These are phyloP conservation scores for Claviceps arundinis DNA, from an alignment of 2,329 filamentous ascomycete species.

Conservation along the genomic window DNA sequence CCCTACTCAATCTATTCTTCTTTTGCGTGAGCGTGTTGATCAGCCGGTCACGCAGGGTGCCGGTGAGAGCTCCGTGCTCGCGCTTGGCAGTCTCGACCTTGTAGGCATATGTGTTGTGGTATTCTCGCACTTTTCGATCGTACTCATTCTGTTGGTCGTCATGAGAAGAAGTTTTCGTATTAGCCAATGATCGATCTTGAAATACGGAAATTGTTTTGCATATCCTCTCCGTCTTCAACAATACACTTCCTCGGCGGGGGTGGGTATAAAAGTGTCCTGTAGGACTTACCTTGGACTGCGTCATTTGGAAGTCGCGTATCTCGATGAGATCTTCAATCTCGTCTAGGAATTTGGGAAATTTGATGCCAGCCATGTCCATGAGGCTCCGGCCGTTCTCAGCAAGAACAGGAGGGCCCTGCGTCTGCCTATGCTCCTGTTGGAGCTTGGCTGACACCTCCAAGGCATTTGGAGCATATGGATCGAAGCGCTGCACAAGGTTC, in stretches of 20 bases:
- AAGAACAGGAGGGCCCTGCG: slow-evolving; percentile 24
- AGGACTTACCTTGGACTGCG: slow-evolving; percentile 60
- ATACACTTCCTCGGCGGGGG: too few relatives aligned
- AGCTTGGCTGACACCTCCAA: slow-evolving; percentile 58
- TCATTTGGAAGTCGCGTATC: slow-evolving; percentile 70
- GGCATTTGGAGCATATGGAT: slow-evolving; percentile 62
- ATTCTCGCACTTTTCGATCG: slow-evolving; percentile 46
- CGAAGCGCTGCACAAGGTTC: slow-evolving; percentile 70
- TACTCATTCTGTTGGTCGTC: slow-evolving; percentile 39
- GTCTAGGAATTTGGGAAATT: slow-evolving; percentile 74
- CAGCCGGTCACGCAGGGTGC: slow-evolving; percentile 51
- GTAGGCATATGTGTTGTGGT: slow-evolving; percentile 46
- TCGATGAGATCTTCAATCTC: slow-evolving; percentile 83
- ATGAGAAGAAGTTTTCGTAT: not conserved
- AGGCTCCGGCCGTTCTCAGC: slow-evolving; percentile 38
- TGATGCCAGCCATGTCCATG: slow-evolving; percentile 64
- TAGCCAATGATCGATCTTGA: not conserved
- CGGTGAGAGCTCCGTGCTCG: slow-evolving; percentile 45
- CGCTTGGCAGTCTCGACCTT: slow-evolving; percentile 48
- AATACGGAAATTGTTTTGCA: too few relatives aligned
- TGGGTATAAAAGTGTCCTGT: not conserved
- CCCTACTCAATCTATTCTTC: slow-evolving; percentile 49
- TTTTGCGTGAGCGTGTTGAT: slow-evolving; percentile 53
- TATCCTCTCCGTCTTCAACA: too few relatives aligned
- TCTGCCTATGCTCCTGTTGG: slow-evolving; percentile 40